A percentile compares a stretch with the other conserved stretches of the same genome.
These are phyloP conservation scores for Hirsutella thompsonii DNA, from an alignment of 2,329 filamentous ascomycete genomes.

Conservation along the genomic window DNA sequence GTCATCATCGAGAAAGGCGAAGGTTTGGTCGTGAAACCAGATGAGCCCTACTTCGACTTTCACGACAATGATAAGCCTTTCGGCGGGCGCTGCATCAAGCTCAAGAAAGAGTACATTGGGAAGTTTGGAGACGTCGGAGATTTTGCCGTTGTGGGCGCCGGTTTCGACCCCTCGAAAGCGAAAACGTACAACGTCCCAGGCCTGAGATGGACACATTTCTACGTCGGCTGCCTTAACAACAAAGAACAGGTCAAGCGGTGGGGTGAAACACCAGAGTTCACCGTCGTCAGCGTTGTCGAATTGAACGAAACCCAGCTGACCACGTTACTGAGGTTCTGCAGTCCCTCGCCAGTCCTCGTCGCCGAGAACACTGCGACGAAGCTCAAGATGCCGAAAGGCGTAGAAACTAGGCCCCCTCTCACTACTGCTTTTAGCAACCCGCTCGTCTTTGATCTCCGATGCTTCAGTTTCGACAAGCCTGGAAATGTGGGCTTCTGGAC, in stretches of 20 bases:
- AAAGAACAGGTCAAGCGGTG: slow-evolving; percentile 41
- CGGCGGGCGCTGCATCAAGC: slow-evolving; percentile 54
- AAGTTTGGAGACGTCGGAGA: slow-evolving; percentile 74
- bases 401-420: slow-evolving; percentile 27
- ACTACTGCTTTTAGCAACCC: slow-evolving; percentile 52
- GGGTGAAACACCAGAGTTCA: slow-evolving; percentile 44
- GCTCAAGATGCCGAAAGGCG: slow-evolving; percentile 32
- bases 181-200: slow-evolving; percentile 37
- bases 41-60: slow-evolving; percentile 64
- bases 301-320: slow-evolving; percentile 38
- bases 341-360: slow-evolving; percentile 25
- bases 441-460: slow-evolving; percentile 67
- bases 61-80: slow-evolving; percentile 20
- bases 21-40: slow-evolving; percentile 70
- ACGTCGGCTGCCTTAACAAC: slow-evolving; percentile 64
- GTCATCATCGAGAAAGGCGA: slow-evolving; percentile 57
- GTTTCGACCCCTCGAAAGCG: slow-evolving; percentile 53
- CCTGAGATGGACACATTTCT: slow-evolving; percentile 68
- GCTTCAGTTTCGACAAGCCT: slow-evolving; percentile 65
- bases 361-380: slow-evolving; percentile 26
- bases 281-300: slow-evolving; percentile 51
- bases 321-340: slow-evolving; percentile 34
- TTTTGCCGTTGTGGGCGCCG: slow-evolving; percentile 66
- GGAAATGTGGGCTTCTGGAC: slow-evolving; percentile 59
- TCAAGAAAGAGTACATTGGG: slow-evolving; percentile 76